Conservation (phyloP, 768 basidiomycete species). For the Mycena epipterygia region DNA sequence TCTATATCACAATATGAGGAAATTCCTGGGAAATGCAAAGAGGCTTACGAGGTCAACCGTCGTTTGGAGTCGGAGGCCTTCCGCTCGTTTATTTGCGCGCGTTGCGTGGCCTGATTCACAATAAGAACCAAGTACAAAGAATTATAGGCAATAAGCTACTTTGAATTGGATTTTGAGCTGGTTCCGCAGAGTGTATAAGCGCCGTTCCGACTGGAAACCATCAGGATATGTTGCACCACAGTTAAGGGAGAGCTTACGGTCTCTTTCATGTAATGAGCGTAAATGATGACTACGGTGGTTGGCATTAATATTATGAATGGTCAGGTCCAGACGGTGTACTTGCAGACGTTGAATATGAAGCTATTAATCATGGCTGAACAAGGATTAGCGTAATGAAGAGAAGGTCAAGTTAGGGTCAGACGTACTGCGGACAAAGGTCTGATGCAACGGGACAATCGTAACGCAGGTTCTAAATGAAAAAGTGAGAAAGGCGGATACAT, state of each 20-base stretch:
- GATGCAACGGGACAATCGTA: constrained; percentile 31
- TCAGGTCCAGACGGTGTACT: constrained; percentile 35
- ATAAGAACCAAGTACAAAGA: constrained; percentile 33
- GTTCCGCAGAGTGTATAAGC: constrained; percentile 76
- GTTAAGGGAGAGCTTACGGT: constrained; percentile 52
- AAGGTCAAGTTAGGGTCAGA: not conserved
- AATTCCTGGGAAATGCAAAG: not conserved
- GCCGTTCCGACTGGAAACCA: constrained; percentile 69
- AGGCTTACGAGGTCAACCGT: constrained; percentile 81
- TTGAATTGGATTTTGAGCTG: constrained; percentile 83
- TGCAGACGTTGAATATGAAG: constrained; percentile 79
- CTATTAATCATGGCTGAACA: constrained; percentile 76
- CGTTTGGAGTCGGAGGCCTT: constrained; percentile 87
- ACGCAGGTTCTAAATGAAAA: constrained; percentile 19
- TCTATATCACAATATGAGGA: constrained; percentile 46
- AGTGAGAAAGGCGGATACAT: not conserved
- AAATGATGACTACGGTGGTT: constrained; percentile 71
- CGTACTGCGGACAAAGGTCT: constrained; percentile 22
- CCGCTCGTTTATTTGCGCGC: constrained; percentile 83
- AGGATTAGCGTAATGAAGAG: not conserved
- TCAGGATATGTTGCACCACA: constrained; percentile 37
- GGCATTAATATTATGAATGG: not conserved
- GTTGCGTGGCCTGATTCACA: constrained; percentile 72
- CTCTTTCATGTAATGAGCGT: constrained; percentile 78
- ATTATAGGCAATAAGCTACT: constrained; percentile 43